Conservation (phyloP, 2,329 filamentous ascomycete genomes). For the Myriosclerotinia curreyana region DNA sequence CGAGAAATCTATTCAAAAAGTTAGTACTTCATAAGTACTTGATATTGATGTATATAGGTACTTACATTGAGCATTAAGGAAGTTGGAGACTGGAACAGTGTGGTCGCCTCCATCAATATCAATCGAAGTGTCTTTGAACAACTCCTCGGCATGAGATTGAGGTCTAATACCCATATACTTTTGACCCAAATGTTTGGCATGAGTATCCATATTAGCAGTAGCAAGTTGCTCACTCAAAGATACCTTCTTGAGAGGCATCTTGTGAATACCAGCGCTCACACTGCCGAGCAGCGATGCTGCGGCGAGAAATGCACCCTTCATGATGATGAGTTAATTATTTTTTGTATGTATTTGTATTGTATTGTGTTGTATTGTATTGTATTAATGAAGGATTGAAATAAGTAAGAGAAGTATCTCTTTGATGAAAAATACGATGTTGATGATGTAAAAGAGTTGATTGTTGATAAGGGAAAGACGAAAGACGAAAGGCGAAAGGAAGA, state of each 20-base stretch:
- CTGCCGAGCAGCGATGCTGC: constrained; percentile 72
- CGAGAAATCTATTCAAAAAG: constrained; percentile 73
- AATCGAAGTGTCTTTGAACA: constrained; percentile 74
- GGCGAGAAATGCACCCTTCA: constrained; percentile 84
- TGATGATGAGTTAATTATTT: constrained; percentile 44
- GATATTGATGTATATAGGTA: background rate
- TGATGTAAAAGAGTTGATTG: constrained; percentile 27
- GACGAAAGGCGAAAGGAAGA: constrained; percentile 1
- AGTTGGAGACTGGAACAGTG: constrained; percentile 89
- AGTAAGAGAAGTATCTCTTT: constrained; percentile 15
- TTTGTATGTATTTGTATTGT: too few relatives aligned
- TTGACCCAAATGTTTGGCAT: constrained; percentile 80
- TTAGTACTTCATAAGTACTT: constrained; percentile 21
- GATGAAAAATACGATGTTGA: constrained; percentile 27
- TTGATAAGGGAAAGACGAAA: constrained; percentile 17
- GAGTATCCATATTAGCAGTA: constrained; percentile 73
- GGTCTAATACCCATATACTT: constrained; percentile 91
- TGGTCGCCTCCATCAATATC: constrained; percentile 62
- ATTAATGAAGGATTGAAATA: constrained; percentile 22
- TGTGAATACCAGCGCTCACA: constrained; percentile 83
- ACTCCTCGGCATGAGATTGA: constrained; percentile 65
- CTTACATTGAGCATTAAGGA: constrained; percentile 97
- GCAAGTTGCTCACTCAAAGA: constrained; percentile 90
- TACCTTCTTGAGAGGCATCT: constrained; percentile 97
- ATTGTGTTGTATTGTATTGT: constrained; percentile 2